Percentiles rank a stretch among this genome's conserved stretches.
Conservation (phyloP, 2,329 filamentous ascomycete species). For the Emericellopsis cladophorae region DNA sequence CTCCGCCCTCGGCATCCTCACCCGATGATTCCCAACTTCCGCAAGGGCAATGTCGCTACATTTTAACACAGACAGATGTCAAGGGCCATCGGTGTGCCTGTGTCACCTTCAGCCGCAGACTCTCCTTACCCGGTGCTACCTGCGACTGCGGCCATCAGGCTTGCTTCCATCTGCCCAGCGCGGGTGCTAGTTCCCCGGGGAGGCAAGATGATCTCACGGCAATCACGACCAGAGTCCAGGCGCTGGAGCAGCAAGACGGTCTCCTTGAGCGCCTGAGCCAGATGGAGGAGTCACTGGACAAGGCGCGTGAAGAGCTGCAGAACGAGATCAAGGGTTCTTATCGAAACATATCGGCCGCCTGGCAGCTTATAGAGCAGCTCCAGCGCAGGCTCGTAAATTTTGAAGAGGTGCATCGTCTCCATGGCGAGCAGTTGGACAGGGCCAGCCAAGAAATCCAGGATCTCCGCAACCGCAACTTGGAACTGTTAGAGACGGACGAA, state of each 20-base stretch:
- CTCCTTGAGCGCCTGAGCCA: slow-evolving; percentile 26
- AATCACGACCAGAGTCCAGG: slow-evolving; percentile 6
- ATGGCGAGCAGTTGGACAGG: slow-evolving; percentile 25
- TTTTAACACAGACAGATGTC: slow-evolving; percentile 41
- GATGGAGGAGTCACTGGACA: slow-evolving; percentile 42
- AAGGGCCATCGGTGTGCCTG: slow-evolving; percentile 47
- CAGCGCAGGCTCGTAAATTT: slow-evolving; percentile 21
- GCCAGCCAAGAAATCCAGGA: slow-evolving; percentile 29
- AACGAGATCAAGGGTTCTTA: slow-evolving; percentile 42
- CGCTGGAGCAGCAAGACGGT: slow-evolving; percentile 1
- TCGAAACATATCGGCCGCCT: slow-evolving; percentile 39
- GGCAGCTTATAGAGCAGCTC: slow-evolving; percentile 35
- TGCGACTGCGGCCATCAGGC: slow-evolving; percentile 49
- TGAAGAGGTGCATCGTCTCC: slow-evolving; percentile 22
- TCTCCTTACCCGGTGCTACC: slow-evolving; percentile 35
- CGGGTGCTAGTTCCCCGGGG: slow-evolving; percentile 34
- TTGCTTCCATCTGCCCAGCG: slow-evolving; percentile 42
- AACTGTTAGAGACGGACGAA: slow-evolving; percentile 35
- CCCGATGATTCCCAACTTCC: slow-evolving; percentile 27
- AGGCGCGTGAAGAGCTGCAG: slow-evolving; percentile 34
- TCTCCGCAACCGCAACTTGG: slow-evolving; percentile 33
- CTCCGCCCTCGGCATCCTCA: slow-evolving; percentile 42
- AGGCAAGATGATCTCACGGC: slow-evolving; percentile 23
- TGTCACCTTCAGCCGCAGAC: slow-evolving; percentile 42
- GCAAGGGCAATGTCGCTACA: slow-evolving; percentile 46